These are phyloP conservation scores for Primulina huaijiensis DNA, from an alignment of 257 asterid genomes.

Conservation along the genomic window DNA sequence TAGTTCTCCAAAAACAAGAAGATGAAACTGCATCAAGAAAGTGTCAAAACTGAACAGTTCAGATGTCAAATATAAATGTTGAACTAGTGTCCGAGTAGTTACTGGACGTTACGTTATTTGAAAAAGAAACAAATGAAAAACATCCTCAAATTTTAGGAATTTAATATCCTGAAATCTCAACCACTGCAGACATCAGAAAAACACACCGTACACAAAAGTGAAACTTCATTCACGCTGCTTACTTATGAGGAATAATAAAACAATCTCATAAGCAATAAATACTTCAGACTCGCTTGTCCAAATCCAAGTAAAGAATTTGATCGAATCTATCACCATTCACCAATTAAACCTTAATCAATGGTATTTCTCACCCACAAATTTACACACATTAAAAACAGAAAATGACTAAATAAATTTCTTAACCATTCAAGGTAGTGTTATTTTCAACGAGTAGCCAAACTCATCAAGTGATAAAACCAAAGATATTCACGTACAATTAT, in stretches of 20 bases:
- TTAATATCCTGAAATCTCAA: conserved; percentile 18
- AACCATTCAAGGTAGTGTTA: not conserved
- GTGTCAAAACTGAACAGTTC: conserved; percentile 16
- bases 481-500: too few species aligned
- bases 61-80: conserved; percentile 5
- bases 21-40: conserved; percentile 54
- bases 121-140: not conserved
- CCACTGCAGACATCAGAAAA: conserved; percentile 9
- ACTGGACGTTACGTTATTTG: not conserved
- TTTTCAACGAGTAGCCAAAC: not conserved
- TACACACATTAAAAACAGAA: not conserved
- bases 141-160: conserved; percentile 13
- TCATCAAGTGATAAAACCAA: too few species aligned
- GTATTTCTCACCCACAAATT: too few species aligned
- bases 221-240: conserved; percentile 1
- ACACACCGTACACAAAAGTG: not conserved
- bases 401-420: not conserved
- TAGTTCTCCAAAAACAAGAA: conserved; percentile 75
- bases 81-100: conserved; percentile 5
- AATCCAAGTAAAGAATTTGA: not conserved
- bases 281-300: not conserved
- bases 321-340: not conserved
- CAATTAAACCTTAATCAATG: not conserved
- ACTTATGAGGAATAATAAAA: conserved; percentile 15
- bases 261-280: conserved; percentile 1